Evolutionary conservation across 345 rosid species (phyloP), one percentile per base, ranked within the genome.

Genomic region (Moringa oleifera): DNA sequence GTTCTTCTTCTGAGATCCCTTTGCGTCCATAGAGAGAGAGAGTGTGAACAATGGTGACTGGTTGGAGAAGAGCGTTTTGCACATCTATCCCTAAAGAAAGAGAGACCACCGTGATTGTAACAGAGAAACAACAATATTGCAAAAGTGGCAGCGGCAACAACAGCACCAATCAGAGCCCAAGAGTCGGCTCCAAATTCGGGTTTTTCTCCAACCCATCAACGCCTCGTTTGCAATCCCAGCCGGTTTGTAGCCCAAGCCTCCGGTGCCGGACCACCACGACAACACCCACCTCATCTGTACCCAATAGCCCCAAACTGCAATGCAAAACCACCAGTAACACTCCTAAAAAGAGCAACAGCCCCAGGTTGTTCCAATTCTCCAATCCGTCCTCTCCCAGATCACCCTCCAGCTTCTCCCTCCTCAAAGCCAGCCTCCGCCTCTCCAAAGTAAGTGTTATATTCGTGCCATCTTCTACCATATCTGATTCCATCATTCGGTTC

Each of bases 181-280:
- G 83, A 69, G 71, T 86, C 12, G 47, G 81, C 57, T 81, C 87
- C 23, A 86, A 73, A 70, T 83, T 91, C 45, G 90, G 87, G 0
- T 86, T 91, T 61, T 86, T 91, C 75, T 86, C 91, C 6, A 84
- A 88, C 68, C 88, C 94, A 53, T 82, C 96, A n/a, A 83, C 98
- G 18, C 96, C 98, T 2, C 79, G 80, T 20, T 70, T 78, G 4
- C 83, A 75, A 55, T 57, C 90, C 41, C 84, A 80, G 56, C 80
- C 74, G 18, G 75, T 71, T 61, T 74, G 83, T 4, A 65, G 55
- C 64, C 71, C 89, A 9, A 64, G 59, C 17, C 80, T 86, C 68
- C 83, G 83, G 20, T 89, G 97, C 72, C 81, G 86, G 21, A 81
- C 95, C 58, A 24, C 73, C 31, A 17, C 77, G 17, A 67, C 76